A percentile compares a stretch with the other conserved stretches of the same genome.
Conservation (phyloP, 2,329 filamentous ascomycete species). For the Leptosphaerulina australis region DNA sequence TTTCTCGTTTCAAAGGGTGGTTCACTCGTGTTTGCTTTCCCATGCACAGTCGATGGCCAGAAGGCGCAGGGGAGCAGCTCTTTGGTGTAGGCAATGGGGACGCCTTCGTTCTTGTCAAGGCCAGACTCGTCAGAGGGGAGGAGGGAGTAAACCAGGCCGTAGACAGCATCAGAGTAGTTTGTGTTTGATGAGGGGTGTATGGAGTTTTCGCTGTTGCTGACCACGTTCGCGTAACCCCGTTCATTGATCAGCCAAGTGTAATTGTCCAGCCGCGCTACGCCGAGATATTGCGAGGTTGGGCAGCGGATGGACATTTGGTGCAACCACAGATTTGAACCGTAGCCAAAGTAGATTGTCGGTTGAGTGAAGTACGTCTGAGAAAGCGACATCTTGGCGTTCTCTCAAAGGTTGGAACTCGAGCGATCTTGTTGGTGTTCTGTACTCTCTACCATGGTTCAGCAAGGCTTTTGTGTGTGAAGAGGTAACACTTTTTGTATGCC, state of each 20-base stretch:
- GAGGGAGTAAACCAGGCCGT: slow-evolving; percentile 45
- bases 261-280: slow-evolving; percentile 61
- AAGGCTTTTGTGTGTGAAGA: too few relatives aligned
- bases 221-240: slow-evolving; percentile 72
- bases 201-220: slow-evolving; percentile 44
- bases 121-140: slow-evolving; percentile 31
- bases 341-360: slow-evolving; percentile 67
- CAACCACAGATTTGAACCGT: slow-evolving; percentile 72
- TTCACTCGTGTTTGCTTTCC: slow-evolving; percentile 5
- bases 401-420: not conserved
- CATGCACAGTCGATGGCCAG: slow-evolving; percentile 42
- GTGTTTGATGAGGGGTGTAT: slow-evolving; percentile 15
- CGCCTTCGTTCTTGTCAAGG: slow-evolving; percentile 62
- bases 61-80: slow-evolving; percentile 53
- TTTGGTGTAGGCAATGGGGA: slow-evolving; percentile 66
- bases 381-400: slow-evolving; percentile 14
- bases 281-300: slow-evolving; percentile 60
- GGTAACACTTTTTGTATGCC: too few relatives aligned
- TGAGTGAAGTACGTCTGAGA: slow-evolving; percentile 8
- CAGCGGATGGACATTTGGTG: slow-evolving; percentile 69
- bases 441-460: not conserved
- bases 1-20: slow-evolving; percentile 28
- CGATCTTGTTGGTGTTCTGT: not conserved
- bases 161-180: slow-evolving; percentile 29
- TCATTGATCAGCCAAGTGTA: slow-evolving; percentile 71